These are phyloP conservation scores for Knufia petricola DNA, from an alignment of 2,329 filamentous ascomycete species.

Conservation along the genomic window DNA sequence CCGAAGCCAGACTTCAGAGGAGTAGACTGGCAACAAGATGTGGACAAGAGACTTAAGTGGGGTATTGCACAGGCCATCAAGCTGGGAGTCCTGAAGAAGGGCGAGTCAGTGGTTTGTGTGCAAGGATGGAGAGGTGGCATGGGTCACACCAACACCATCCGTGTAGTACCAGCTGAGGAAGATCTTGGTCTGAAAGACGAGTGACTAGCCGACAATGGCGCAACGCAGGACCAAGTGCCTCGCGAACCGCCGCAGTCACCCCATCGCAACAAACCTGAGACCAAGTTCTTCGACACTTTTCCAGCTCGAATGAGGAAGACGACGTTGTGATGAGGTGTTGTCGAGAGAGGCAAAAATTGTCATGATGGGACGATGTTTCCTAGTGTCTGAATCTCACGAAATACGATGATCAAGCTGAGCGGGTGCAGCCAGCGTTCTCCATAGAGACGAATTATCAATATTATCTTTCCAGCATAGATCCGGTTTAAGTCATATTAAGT, in stretches of 20 bases:
- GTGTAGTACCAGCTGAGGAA: constrained; percentile 40
- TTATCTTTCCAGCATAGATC: background rate
- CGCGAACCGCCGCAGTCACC: constrained; percentile 8
- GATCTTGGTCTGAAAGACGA: constrained; percentile 23
- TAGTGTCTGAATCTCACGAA: background rate
- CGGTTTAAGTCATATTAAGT: too few relatives aligned
- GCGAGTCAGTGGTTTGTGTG: constrained; percentile 59
- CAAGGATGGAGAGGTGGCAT: constrained; percentile 60
- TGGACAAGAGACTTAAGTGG: constrained; percentile 96
- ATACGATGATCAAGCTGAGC: constrained; percentile 1
- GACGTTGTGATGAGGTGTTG: constrained; percentile 2
- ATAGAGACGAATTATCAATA: background rate
- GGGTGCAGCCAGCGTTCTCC: background rate
- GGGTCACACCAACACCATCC: constrained; percentile 58
- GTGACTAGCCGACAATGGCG: constrained; percentile 17
- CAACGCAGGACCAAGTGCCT: background rate
- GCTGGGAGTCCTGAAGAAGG: constrained; percentile 70
- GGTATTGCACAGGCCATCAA: constrained; percentile 78
- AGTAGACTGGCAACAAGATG: constrained; percentile 82
- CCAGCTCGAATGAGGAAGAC: constrained; percentile 6
- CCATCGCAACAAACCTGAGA: background rate
- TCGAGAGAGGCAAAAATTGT: background rate
- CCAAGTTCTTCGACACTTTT: constrained; percentile 7
- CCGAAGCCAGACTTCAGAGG: constrained; percentile 87
- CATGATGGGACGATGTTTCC: background rate